Conservation (phyloP, 2,329 filamentous ascomycete genomes). For the Neofusicoccum parvum region DNA sequence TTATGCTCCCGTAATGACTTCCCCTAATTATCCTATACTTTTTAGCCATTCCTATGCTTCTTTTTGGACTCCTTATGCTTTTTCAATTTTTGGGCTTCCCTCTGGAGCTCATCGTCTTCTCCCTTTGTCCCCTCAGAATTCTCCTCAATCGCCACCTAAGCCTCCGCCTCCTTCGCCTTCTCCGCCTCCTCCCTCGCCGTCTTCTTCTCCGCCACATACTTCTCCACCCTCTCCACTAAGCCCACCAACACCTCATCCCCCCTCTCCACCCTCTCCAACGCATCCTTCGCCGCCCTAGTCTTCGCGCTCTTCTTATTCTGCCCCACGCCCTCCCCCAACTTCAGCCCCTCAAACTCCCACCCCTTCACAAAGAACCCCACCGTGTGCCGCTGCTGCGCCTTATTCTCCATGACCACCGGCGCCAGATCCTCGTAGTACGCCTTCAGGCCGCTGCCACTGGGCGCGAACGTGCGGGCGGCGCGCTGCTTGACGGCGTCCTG, state of each 20-base stretch:
- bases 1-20: too few relatives aligned
- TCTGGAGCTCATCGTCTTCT: too few relatives aligned
- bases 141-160: too few relatives aligned
- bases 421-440: neutral
- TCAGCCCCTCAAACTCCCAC: conserved; percentile 65
- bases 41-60: too few relatives aligned
- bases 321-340: conserved; percentile 65
- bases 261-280: conserved; percentile 24
- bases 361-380: conserved; percentile 68
- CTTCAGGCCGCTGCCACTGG: conserved; percentile 8
- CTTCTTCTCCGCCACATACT: neutral
- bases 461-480: conserved; percentile 28
- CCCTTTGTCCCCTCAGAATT: too few relatives aligned
- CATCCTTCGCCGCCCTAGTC: conserved; percentile 59
- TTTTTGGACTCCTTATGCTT: neutral
- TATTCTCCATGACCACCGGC: conserved; percentile 22
- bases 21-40: too few relatives aligned
- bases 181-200: neutral
- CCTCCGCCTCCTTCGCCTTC: conserved; percentile 20
- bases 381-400: conserved; percentile 60
- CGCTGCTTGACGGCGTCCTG: conserved; percentile 11
- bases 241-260: too few relatives aligned
- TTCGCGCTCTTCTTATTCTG: conserved; percentile 71
- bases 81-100: neutral
- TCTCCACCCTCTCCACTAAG: conserved; percentile 8